Conservation (phyloP, 768 basidiomycete genomes). For the Lentinus brumalis region DNA sequence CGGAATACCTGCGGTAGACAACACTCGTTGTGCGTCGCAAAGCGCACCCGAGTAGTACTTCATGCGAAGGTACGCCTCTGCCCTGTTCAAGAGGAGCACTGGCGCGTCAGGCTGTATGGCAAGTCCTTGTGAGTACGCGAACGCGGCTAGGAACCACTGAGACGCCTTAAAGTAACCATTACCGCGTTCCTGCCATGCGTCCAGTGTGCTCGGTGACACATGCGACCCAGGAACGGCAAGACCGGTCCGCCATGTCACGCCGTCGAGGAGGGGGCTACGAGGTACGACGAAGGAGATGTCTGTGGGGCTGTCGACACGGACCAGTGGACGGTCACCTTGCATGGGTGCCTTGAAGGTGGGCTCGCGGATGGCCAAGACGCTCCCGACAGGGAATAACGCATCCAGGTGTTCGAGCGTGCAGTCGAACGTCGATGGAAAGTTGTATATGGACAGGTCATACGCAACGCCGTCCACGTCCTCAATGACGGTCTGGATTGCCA, state of each 20-base stretch:
- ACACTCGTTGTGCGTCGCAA: conserved; percentile 25
- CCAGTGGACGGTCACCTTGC: conserved; percentile 4
- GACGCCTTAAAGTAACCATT: conserved; percentile 24
- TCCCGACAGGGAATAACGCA: conserved; percentile 31
- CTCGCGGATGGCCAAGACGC: conserved; percentile 34
- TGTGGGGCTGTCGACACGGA: conserved; percentile 35
- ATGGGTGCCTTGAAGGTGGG: conserved; percentile 28
- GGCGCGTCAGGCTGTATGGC: conserved; percentile 16
- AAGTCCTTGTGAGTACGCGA: conserved; percentile 30
- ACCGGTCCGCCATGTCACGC: conserved; percentile 9
- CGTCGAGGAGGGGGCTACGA: conserved; percentile 13
- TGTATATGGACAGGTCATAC: conserved; percentile 26
- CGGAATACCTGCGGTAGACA: conserved; percentile 2
- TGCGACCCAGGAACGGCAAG: neutral
- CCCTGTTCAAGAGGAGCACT: conserved; percentile 31
- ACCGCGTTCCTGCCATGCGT: conserved; percentile 28
- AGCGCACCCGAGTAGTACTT: conserved; percentile 27
- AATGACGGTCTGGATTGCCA: conserved; percentile 18
- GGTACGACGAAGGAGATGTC: conserved; percentile 28
- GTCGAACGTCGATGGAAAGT: conserved; percentile 28
- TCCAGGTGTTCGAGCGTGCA: conserved; percentile 26
- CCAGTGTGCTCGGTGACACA: neutral
- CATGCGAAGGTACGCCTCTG: conserved; percentile 29
- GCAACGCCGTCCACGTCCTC: conserved; percentile 32
- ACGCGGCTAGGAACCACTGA: conserved; percentile 29